These are phyloP conservation scores for Pleomassaria siparia DNA, from an alignment of 2,329 filamentous ascomycete genomes.

Conservation along the genomic window DNA sequence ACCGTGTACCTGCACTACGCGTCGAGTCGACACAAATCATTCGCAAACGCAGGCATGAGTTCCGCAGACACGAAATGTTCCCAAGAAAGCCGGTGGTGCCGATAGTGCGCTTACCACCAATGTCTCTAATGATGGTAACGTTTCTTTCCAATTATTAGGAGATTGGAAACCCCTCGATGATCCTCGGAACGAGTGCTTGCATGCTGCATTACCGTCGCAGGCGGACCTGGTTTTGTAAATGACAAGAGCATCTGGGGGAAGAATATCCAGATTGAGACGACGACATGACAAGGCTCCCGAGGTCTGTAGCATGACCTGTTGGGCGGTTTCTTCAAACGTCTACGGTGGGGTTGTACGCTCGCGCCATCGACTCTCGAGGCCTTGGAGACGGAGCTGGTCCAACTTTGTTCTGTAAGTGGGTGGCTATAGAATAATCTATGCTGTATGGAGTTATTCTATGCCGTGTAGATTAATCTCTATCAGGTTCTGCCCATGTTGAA, in stretches of 20 bases:
- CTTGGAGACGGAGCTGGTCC: too few species aligned
- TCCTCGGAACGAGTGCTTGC: constrained; percentile 24
- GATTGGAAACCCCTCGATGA: constrained; percentile 12
- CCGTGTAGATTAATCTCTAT: too few species aligned
- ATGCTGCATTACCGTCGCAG: constrained; percentile 26
- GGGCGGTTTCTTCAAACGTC: constrained; percentile 14
- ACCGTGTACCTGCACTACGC: constrained; percentile 16
- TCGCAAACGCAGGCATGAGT: constrained; percentile 9
- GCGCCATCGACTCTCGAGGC: constrained; percentile 21
- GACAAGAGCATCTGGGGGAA: background rate
- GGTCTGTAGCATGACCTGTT: constrained; percentile 16
- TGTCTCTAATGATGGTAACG: constrained; percentile 21
- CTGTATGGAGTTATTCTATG: too few species aligned
- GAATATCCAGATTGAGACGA: constrained; percentile 13
- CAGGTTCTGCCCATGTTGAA: too few species aligned
- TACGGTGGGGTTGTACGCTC: constrained; percentile 14
- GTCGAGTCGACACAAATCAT: constrained; percentile 10
- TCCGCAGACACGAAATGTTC: background rate
- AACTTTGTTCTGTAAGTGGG: too few species aligned
- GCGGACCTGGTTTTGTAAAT: constrained; percentile 6
- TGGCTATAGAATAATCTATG: too few species aligned
- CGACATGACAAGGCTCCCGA: constrained; percentile 19
- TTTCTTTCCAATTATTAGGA: constrained; percentile 13
- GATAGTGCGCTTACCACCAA: constrained; percentile 11
- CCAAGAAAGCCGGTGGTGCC: constrained; percentile 8